phyloP scores from a whole-genome alignment of 768 basidiomycete genomes.

The Leucosporidium scottii region DNA sequence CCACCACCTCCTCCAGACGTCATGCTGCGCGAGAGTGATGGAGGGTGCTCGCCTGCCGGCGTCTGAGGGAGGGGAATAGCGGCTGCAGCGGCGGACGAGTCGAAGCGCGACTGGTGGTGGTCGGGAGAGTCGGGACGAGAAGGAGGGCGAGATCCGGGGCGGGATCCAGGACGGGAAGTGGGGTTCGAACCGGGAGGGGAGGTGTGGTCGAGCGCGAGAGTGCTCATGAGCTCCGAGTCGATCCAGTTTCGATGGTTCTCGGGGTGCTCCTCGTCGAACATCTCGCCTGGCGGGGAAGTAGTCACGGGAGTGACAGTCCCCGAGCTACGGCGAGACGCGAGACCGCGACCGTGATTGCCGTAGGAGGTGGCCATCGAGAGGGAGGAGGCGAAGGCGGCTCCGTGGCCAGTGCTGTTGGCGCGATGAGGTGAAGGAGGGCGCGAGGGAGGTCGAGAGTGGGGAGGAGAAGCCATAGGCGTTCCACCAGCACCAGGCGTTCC shows the following conservation, averaged over 20 bases:
- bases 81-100: not conserved
- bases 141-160: conserved; percentile 35
- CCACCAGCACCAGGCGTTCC: conserved; percentile 23
- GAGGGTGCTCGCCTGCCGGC: conserved; percentile 8
- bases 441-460: conserved; percentile 25
- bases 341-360: not conserved
- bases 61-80: conserved; percentile 3
- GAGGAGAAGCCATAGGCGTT: conserved; percentile 15
- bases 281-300: not conserved
- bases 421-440: conserved; percentile 18
- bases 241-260: conserved; percentile 58
- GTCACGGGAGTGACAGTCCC: not conserved
- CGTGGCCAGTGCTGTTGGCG: conserved; percentile 27
- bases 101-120: not conserved
- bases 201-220: conserved; percentile 46
- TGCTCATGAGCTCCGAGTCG: conserved; percentile 73
- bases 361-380: conserved; percentile 15
- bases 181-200: conserved; percentile 39
- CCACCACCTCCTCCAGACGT: conserved; percentile 8
- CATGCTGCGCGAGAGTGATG: conserved; percentile 9
- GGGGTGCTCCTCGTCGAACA: conserved; percentile 6
- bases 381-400: conserved; percentile 34
- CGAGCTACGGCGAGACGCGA: conserved; percentile 7
- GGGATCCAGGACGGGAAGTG: conserved; percentile 39
- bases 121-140: conserved; percentile 22